Conservation (phyloP, 495 filamentous ascomycete species). For the Penicillium riverlandense region DNA sequence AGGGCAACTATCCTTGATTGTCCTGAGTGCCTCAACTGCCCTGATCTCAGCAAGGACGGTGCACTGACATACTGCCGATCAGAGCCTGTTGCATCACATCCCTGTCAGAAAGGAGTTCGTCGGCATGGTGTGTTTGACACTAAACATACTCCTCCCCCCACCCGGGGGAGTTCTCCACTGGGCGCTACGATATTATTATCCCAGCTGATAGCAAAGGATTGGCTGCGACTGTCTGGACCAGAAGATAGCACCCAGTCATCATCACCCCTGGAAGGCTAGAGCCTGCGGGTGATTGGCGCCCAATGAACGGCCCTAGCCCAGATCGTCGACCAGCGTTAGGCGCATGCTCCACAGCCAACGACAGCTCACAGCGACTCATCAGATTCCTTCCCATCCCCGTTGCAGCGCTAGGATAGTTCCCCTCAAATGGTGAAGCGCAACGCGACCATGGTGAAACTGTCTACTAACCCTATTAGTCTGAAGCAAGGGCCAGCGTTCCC, state of each 20-base stretch:
- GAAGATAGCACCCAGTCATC: no score
- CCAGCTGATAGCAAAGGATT: not conserved
- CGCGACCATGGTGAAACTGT: no score
- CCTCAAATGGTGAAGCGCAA: no score
- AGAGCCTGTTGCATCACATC: not conserved
- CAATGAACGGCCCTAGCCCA: conserved; percentile 3
- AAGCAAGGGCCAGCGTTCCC: no score
- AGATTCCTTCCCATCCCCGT: conserved; percentile 10
- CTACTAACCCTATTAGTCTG: no score
- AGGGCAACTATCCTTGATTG: not conserved
- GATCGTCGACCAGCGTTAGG: conserved; percentile 5
- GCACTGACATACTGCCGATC: not conserved
- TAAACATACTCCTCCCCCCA: conserved; percentile 13
- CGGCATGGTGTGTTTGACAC: conserved; percentile 20
- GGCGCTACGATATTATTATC: not conserved
- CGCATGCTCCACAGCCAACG: conserved; percentile 20
- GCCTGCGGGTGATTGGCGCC: conserved; percentile 35
- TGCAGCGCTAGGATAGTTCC: not conserved
- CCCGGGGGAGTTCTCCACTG: conserved; percentile 6
- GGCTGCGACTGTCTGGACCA: no score
- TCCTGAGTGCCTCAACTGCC: not conserved
- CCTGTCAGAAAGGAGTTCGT: conserved; percentile 11
- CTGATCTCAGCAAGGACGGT: not conserved
- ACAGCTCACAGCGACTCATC: conserved; percentile 32
- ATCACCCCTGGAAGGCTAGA: no score